A percentile compares a stretch with the other conserved stretches of the same genome.
These are phyloP conservation scores for Cercophora samala DNA, from an alignment of 495 filamentous ascomycete genomes.

Conservation along the genomic window DNA sequence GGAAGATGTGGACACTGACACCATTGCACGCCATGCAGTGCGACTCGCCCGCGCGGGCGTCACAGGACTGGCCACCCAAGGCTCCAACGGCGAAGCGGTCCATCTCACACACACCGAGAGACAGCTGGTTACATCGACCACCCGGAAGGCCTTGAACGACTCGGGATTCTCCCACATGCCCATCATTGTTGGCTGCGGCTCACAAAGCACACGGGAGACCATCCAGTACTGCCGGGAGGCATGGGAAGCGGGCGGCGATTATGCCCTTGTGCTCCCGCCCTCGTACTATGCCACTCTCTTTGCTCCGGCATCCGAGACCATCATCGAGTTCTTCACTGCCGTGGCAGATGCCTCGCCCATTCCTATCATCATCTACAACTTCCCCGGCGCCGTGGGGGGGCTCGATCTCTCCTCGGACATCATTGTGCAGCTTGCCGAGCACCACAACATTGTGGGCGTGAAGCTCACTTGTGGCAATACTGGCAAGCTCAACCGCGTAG, in stretches of 20 bases:
- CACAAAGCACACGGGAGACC: slow-evolving; percentile 81
- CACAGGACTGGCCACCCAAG: slow-evolving; percentile 77
- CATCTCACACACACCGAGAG: slow-evolving; percentile 74
- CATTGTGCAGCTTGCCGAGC: slow-evolving; percentile 67
- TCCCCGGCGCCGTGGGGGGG: slow-evolving; percentile 75
- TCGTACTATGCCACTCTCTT: slow-evolving; percentile 75
- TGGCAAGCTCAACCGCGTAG: slow-evolving; percentile 81
- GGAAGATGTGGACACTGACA: slow-evolving; percentile 70
- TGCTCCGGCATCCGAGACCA: slow-evolving; percentile 57
- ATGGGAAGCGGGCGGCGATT: slow-evolving; percentile 75
- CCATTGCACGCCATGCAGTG: slow-evolving; percentile 70
- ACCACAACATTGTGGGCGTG: slow-evolving; percentile 84
- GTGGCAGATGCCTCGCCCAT: slow-evolving; percentile 81
- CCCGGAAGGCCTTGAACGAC: slow-evolving; percentile 69
- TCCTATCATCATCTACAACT: slow-evolving; percentile 92
- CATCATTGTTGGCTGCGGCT: slow-evolving; percentile 82
- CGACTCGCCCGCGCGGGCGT: slow-evolving; percentile 80
- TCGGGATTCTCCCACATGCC: slow-evolving; percentile 70
- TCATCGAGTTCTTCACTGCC: slow-evolving; percentile 70
- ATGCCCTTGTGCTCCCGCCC: slow-evolving; percentile 82
- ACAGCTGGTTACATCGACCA: slow-evolving; percentile 69
- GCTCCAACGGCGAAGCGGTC: slow-evolving; percentile 88
- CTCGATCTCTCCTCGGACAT: slow-evolving; percentile 80
- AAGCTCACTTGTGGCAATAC: slow-evolving; percentile 96
- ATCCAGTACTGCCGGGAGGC: slow-evolving; percentile 78